These are phyloP conservation scores for Citrus glauca DNA, from an alignment of 345 rosid species.

Conservation along the genomic window DNA sequence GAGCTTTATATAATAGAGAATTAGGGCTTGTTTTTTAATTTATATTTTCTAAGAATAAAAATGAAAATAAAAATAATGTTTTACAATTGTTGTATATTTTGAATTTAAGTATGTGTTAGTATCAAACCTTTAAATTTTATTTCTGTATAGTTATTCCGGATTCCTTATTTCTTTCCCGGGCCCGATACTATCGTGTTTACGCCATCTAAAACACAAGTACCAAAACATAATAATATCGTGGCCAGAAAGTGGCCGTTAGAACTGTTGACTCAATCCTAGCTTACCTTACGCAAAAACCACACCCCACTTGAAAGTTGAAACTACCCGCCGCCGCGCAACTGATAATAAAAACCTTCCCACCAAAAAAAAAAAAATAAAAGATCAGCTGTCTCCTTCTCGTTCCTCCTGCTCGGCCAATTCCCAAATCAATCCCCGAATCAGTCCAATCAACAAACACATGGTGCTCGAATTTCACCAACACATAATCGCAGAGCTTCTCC, in stretches of 20 bases:
- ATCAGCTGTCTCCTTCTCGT: neutral
- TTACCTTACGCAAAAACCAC: neutral
- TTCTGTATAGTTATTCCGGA: too few species aligned
- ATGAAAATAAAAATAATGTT: accelerated
- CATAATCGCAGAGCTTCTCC: slow-evolving; percentile 66
- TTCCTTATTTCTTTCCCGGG: too few species aligned
- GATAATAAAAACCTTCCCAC: slow-evolving; percentile 4
- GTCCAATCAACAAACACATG: slow-evolving; percentile 35
- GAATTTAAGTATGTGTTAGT: accelerated
- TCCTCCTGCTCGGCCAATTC: neutral
- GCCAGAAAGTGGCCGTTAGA: neutral
- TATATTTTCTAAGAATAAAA: too few species aligned
- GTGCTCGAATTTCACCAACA: slow-evolving; percentile 81
- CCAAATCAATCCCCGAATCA: too few species aligned
- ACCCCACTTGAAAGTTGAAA: neutral
- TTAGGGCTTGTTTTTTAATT: too few species aligned
- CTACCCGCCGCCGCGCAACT: slow-evolving; percentile 10
- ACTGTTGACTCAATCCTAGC: neutral
- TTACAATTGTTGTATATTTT: accelerated
- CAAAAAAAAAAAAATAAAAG: neutral
- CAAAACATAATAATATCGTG: neutral
- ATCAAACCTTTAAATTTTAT: too few species aligned
- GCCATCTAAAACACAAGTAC: too few species aligned
- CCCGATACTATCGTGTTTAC: too few species aligned
- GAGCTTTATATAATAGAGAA: too few species aligned